Conservation (phyloP, 768 basidiomycete species). For the Rossbeevera mucosa region DNA sequence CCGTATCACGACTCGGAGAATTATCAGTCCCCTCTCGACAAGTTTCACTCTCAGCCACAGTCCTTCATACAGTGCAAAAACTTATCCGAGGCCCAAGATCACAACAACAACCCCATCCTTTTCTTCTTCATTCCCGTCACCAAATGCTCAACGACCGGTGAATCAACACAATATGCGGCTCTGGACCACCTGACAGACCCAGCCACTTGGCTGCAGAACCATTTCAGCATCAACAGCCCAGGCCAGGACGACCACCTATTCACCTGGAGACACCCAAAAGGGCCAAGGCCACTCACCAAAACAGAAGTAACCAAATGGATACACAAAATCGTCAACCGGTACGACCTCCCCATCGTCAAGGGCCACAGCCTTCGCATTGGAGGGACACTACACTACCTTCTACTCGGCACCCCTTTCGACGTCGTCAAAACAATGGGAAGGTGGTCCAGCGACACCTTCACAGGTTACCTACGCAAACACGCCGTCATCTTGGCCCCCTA, state of each 20-base stretch:
- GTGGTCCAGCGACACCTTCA: background rate
- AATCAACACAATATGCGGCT: background rate
- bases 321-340: rapidly evolving
- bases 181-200: background rate
- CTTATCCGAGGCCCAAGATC: background rate
- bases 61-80: background rate
- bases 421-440: background rate
- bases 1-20: background rate
- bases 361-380: background rate
- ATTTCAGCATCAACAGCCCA: background rate
- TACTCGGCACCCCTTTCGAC: background rate
- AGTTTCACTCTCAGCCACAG: too few relatives aligned
- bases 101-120: background rate
- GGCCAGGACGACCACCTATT: background rate
- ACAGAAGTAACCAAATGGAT: background rate
- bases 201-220: background rate
- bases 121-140: background rate
- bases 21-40: background rate
- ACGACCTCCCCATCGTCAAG: background rate
- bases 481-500: background rate
- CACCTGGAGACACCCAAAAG: background rate
- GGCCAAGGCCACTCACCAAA: background rate
- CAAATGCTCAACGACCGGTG: background rate
- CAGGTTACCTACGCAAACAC: background rate
- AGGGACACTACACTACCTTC: background rate